Conservation (phyloP, 2,329 filamentous ascomycete species). For the Pyrenophora seminiperda region DNA sequence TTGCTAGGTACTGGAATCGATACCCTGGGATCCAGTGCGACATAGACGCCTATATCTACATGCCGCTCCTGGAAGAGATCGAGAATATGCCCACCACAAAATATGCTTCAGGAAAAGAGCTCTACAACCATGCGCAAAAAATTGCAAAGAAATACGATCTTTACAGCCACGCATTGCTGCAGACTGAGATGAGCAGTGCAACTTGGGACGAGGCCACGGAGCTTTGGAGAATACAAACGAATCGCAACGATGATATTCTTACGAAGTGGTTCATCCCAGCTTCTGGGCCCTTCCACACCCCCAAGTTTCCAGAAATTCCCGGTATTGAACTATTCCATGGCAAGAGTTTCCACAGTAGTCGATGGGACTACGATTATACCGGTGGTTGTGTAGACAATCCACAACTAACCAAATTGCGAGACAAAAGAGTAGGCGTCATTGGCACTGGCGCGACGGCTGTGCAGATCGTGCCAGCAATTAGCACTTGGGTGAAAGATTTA, state of each 20-base stretch:
- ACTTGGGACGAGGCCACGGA: conserved; percentile 56
- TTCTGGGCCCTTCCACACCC: conserved; percentile 51
- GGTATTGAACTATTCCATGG: conserved; percentile 31
- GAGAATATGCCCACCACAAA: conserved; percentile 60
- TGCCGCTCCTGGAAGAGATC: conserved; percentile 31
- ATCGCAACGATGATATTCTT: conserved; percentile 34
- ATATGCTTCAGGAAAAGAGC: conserved; percentile 53
- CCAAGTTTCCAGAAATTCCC: conserved; percentile 41
- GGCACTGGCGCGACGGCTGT: conserved; percentile 44
- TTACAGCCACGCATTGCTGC: conserved; percentile 49
- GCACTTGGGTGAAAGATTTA: conserved; percentile 56
- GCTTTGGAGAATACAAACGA: conserved; percentile 33
- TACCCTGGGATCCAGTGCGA: conserved; percentile 32
- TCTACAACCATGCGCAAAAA: conserved; percentile 54
- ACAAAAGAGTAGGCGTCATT: conserved; percentile 44
- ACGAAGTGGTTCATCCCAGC: conserved; percentile 51
- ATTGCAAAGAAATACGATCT: conserved; percentile 55
- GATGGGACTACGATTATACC: conserved; percentile 36
- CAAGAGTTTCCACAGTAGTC: conserved; percentile 38
- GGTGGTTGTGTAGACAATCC: conserved; percentile 22
- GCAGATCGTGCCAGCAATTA: conserved; percentile 48
- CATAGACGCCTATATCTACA: conserved; percentile 39
- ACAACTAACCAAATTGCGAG: conserved; percentile 43
- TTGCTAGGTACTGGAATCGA: conserved; percentile 55
- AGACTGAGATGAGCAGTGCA: conserved; percentile 51